Percentiles rank a stretch among this genome's conserved stretches.
Evolutionary conservation across 192 early-diverging fungal species (phyloP).

Genomic region (Podila verticillata): DNA sequence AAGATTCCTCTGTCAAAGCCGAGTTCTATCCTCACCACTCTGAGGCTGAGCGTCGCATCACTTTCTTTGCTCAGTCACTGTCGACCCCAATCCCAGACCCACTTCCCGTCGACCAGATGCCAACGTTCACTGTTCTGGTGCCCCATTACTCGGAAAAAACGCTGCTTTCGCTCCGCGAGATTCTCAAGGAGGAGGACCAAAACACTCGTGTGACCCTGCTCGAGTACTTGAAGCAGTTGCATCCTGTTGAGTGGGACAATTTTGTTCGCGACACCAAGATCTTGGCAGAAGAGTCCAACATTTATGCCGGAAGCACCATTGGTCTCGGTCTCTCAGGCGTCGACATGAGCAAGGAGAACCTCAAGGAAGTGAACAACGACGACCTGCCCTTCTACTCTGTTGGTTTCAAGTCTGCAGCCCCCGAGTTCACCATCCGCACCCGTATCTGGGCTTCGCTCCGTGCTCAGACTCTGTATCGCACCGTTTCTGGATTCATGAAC

Average conservation of each 20-base stretch:
- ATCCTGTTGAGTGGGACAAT: conserved; percentile 84
- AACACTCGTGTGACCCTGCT: conserved; percentile 78
- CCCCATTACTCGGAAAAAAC: conserved; percentile 87
- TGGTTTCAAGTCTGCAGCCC: conserved; percentile 78
- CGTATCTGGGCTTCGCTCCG: conserved; percentile 87
- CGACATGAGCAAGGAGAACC: conserved; percentile 8
- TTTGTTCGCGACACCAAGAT: conserved; percentile 86
- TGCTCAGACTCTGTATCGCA: conserved; percentile 83
- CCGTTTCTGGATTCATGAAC: conserved; percentile 85
- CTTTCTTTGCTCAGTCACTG: conserved; percentile 85
- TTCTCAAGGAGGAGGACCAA: conserved; percentile 79
- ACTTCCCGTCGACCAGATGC: conserved; percentile 80
- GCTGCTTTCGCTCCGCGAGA: conserved; percentile 77
- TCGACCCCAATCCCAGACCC: conserved; percentile 79
- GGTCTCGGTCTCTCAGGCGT: neutral
- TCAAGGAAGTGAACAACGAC: conserved; percentile 71
- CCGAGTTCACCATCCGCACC: conserved; percentile 80
- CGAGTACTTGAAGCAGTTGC: conserved; percentile 79
- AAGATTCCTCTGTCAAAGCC: conserved; percentile 70
- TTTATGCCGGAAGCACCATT: neutral
- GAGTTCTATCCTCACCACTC: conserved; percentile 74
- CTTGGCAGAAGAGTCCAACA: conserved; percentile 64
- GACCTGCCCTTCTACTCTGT: conserved; percentile 79
- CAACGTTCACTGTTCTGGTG: conserved; percentile 79
- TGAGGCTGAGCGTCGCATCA: conserved; percentile 81